Conservation (phyloP, 805 yeast species). For the Monosporozyma solicola region DNA sequence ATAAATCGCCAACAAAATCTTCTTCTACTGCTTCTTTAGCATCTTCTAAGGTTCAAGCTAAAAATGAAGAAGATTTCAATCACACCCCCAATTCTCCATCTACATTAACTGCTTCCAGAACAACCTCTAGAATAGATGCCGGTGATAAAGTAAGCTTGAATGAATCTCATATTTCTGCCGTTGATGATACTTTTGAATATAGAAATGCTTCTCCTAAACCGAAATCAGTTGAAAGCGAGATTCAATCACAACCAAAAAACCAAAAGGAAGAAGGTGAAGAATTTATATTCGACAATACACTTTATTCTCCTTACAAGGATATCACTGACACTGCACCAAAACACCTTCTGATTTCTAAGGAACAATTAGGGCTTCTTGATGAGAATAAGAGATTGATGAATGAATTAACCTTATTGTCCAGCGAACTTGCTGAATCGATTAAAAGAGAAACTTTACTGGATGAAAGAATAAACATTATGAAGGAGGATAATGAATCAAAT, state of each 20-base stretch:
- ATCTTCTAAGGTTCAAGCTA: neutral
- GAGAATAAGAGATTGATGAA: constrained; percentile 50
- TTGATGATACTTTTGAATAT: constrained; percentile 6
- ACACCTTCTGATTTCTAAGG: constrained; percentile 40
- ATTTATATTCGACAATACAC: constrained; percentile 18
- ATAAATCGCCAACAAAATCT: neutral
- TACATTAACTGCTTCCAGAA: neutral
- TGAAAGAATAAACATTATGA: constrained; percentile 25
- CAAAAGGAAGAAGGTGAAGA: constrained; percentile 4
- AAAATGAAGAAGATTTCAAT: neutral
- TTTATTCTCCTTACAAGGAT: constrained; percentile 6
- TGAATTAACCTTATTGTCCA: constrained; percentile 60
- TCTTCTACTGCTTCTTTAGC: neutral
- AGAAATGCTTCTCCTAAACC: neutral
- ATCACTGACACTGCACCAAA: constrained; percentile 2
- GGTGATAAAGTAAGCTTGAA: constrained; percentile 1
- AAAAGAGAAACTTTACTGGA: constrained; percentile 60
- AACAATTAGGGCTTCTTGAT: constrained; percentile 52
- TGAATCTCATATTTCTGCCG: constrained; percentile 4
- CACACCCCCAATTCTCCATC: neutral
- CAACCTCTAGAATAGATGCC: neutral
- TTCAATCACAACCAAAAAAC: neutral
- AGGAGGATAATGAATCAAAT: neutral
- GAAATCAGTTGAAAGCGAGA: neutral
- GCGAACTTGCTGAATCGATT: constrained; percentile 64